These are phyloP conservation scores for Saksenaea oblongispora DNA, from an alignment of 371 early-diverging fungal species.

Conservation along the genomic window DNA sequence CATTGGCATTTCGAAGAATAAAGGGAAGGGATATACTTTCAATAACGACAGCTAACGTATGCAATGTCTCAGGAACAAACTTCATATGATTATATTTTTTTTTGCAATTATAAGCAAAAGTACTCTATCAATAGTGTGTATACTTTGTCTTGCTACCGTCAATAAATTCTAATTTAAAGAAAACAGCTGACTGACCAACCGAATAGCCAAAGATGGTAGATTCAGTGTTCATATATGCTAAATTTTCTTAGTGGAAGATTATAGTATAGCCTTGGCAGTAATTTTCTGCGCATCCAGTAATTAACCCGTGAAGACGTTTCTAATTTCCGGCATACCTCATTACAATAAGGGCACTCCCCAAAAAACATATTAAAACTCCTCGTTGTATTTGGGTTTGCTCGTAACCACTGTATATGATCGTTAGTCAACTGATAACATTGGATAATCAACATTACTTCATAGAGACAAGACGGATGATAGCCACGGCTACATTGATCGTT, in stretches of 20 bases:
- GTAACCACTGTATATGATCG: slow-evolving; percentile 31
- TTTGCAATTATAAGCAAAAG: too few relatives aligned
- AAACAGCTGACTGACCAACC: too few relatives aligned
- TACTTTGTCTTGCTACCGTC: too few relatives aligned
- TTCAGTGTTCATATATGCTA: background rate
- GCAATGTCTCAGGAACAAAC: too few relatives aligned
- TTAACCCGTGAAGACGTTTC: background rate
- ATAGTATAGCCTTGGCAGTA: slow-evolving; percentile 34
- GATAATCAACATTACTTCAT: slow-evolving; percentile 24
- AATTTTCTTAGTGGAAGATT: background rate
- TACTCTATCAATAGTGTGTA: too few relatives aligned
- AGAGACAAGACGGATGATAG: slow-evolving; percentile 42
- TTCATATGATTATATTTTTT: too few relatives aligned
- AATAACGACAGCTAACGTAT: too few relatives aligned
- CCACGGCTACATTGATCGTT: slow-evolving; percentile 38
- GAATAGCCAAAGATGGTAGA: slow-evolving; percentile 6
- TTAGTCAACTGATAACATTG: background rate
- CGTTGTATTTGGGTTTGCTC: slow-evolving; percentile 34
- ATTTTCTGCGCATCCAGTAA: slow-evolving; percentile 31
- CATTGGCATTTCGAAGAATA: too few relatives aligned
- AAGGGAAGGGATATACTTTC: too few relatives aligned
- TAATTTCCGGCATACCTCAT: slow-evolving; percentile 27
- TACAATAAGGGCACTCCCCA: slow-evolving; percentile 50
- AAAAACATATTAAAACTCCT: slow-evolving; percentile 45
- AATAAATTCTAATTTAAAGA: too few relatives aligned